Evolutionary conservation across 306 rosid species (phyloP).

Genomic region (Cicer judaicum): DNA sequence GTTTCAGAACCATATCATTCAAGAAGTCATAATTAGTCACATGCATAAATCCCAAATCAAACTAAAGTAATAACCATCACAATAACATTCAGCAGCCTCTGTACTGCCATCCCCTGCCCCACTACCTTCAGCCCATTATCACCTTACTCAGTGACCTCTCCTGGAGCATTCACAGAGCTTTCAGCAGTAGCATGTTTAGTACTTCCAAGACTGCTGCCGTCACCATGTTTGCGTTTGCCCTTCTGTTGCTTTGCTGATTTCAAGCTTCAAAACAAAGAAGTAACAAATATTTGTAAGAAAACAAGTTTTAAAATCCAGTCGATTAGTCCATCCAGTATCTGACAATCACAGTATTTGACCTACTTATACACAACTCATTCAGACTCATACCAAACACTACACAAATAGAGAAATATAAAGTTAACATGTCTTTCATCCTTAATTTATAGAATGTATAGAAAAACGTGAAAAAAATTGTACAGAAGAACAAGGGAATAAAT

Average conservation of each 20-base stretch:
- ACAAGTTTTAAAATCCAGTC: not conserved
- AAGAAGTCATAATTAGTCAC: not conserved
- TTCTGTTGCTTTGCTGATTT: conserved; percentile 61
- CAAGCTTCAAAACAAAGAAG: conserved; percentile 55
- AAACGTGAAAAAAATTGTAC: not conserved
- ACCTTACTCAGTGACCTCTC: not conserved
- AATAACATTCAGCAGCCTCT: not conserved
- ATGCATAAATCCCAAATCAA: not conserved
- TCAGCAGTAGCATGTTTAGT: conserved; percentile 44
- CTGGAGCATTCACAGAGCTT: conserved; percentile 40
- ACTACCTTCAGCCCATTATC: not conserved
- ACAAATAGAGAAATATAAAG: conserved; percentile 1
- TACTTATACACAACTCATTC: conserved; percentile 6
- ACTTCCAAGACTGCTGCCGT: conserved; percentile 42
- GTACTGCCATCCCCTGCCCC: not conserved
- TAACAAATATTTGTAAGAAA: conserved; percentile 24
- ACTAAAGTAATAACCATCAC: not conserved
- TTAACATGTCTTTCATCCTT: not conserved
- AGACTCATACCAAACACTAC: conserved; percentile 30
- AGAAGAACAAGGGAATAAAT: conserved; percentile 39
- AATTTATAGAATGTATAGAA: conserved; percentile 8
- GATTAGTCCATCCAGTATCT: conserved; percentile 13
- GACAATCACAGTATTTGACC: not conserved
- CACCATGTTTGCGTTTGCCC: conserved; percentile 62
- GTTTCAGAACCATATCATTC: not conserved